A percentile compares a stretch with the other conserved stretches of the same genome.
These are phyloP conservation scores for Geotrichum fermentans DNA, from an alignment of 1,139 yeast species.

Conservation along the genomic window DNA sequence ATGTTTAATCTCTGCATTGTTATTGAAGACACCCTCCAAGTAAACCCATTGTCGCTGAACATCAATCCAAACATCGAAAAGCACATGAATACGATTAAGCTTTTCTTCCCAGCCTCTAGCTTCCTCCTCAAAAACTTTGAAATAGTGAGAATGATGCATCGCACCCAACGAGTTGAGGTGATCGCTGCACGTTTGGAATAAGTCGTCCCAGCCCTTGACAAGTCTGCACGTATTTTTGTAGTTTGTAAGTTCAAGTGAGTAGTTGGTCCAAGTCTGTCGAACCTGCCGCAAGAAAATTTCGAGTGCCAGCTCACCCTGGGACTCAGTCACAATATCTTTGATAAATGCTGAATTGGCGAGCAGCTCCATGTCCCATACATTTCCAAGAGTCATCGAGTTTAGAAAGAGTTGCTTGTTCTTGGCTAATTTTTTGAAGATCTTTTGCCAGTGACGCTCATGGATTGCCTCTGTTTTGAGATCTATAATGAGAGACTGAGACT, in stretches of 20 bases:
- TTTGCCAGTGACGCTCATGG: slow-evolving; percentile 66
- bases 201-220: slow-evolving; percentile 62
- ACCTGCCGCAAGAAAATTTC: slow-evolving; percentile 54
- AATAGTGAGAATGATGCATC: slow-evolving; percentile 69
- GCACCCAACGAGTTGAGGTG: slow-evolving; percentile 61
- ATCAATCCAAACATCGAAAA: slow-evolving; percentile 73
- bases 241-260: slow-evolving; percentile 52
- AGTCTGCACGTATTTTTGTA: slow-evolving; percentile 53
- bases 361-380: slow-evolving; percentile 58
- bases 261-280: slow-evolving; percentile 38
- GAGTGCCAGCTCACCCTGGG: slow-evolving; percentile 67
- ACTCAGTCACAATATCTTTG: slow-evolving; percentile 52
- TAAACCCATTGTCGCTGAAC: slow-evolving; percentile 90
- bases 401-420: slow-evolving; percentile 30
- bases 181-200: slow-evolving; percentile 57
- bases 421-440: slow-evolving; percentile 40
- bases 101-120: slow-evolving; percentile 53
- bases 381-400: slow-evolving; percentile 46
- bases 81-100: slow-evolving; percentile 47
- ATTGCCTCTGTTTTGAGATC: slow-evolving; percentile 57
- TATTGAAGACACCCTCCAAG: slow-evolving; percentile 65
- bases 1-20: slow-evolving; percentile 53
- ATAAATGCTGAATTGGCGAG: slow-evolving; percentile 45
- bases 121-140: slow-evolving; percentile 56
- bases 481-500: slow-evolving; percentile 41